phyloP scores from a whole-genome alignment of 768 basidiomycete species.

The Rhizopogon vesiculosus region DNA sequence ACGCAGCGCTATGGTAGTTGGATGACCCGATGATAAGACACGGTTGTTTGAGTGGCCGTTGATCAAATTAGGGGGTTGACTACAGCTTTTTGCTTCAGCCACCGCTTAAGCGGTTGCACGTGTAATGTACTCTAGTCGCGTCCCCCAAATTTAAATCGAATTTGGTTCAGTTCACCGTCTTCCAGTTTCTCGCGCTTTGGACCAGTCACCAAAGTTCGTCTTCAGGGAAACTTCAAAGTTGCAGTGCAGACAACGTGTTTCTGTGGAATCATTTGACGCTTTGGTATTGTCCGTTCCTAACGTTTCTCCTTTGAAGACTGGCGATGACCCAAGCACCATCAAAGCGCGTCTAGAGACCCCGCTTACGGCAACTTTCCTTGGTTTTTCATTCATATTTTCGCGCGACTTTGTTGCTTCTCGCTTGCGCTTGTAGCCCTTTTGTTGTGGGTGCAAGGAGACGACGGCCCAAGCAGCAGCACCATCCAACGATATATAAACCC shows the following conservation, averaged over 20 bases:
- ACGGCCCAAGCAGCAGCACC: constrained; percentile 6
- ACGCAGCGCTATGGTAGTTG: too few relatives aligned
- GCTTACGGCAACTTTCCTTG: constrained; percentile 1
- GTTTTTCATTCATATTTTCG: constrained; percentile 11
- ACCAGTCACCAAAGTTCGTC: too few relatives aligned
- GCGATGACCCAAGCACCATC: neutral
- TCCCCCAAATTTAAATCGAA: neutral
- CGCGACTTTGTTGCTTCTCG: constrained; percentile 11
- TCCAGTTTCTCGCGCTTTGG: neutral
- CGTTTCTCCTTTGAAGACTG: neutral
- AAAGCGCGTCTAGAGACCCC: constrained; percentile 3
- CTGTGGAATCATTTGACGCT: constrained; percentile 7
- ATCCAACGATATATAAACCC: constrained; percentile 2
- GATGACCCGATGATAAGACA: too few relatives aligned
- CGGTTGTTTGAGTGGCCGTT: too few relatives aligned
- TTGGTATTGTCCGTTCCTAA: neutral
- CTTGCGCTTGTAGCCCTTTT: constrained; percentile 9
- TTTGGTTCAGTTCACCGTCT: neutral
- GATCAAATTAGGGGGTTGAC: too few relatives aligned
- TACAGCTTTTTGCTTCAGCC: neutral
- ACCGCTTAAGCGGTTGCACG: neutral
- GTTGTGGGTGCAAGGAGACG: constrained; percentile 6
- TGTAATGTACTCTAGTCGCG: neutral
- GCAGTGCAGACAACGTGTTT: neutral
- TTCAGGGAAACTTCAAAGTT: too few relatives aligned